Evolutionary conservation across 1,284 basidiomycete genomes (phyloP).

Genomic region (Marasmius oreades): DNA sequence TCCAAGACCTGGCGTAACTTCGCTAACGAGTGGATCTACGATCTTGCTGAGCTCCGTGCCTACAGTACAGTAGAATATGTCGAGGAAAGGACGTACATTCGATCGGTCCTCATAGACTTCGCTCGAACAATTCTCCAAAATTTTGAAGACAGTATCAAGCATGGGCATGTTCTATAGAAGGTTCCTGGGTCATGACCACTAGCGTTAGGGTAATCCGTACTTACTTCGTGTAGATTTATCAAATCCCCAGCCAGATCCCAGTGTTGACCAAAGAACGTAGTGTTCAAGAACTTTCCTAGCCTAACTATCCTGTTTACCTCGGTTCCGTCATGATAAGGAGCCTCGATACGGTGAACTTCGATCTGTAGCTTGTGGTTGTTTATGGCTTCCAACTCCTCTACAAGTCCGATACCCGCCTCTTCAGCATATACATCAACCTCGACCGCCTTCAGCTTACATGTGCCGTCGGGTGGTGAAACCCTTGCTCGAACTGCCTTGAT

Average conservation of each 20-base stretch:
- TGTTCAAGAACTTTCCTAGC: not conserved
- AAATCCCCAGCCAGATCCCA: not conserved
- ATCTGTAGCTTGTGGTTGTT: not conserved
- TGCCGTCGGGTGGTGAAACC: not conserved
- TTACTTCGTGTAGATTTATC: not conserved
- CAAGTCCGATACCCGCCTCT: not conserved
- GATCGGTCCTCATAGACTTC: not conserved
- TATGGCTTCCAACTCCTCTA: not conserved
- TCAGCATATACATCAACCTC: not conserved
- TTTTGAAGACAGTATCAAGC: not conserved
- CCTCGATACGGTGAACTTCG: not conserved
- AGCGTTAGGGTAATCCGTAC: too few species aligned
- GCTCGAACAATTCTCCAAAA: not conserved
- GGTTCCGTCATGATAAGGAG: not conserved
- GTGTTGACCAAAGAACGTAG: not conserved
- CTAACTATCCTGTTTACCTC: not conserved
- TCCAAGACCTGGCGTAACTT: not conserved
- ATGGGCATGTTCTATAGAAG: not conserved
- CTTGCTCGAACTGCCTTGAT: not conserved
- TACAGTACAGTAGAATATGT: not conserved
- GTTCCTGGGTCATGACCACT: not conserved
- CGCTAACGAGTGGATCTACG: not conserved
- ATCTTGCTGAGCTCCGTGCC: not conserved
- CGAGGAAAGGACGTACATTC: not conserved
- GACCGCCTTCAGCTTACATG: not conserved